phyloP scores from a whole-genome alignment of 176 grass and related monocot species.

The Aegilops tauschii region DNA sequence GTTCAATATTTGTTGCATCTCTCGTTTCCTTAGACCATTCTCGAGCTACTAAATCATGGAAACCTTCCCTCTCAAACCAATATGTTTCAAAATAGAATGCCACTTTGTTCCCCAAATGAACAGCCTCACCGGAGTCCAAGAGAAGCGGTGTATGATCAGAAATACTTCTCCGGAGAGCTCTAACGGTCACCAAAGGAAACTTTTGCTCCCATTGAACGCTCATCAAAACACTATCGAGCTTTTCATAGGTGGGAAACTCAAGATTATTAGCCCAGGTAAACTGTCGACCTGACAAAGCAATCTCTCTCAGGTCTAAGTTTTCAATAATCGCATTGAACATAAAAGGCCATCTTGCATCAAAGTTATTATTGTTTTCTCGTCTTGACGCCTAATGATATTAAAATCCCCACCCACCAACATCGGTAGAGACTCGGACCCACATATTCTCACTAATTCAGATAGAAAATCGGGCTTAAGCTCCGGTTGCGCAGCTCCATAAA shows the following conservation, averaged over 20 bases:
- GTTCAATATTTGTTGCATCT: neutral
- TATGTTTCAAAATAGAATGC: too few species aligned
- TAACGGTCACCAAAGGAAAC: neutral
- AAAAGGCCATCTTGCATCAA: neutral
- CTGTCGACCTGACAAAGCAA: neutral
- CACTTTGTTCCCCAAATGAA: too few species aligned
- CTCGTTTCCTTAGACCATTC: neutral
- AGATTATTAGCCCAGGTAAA: neutral
- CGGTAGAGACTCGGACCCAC: too few species aligned
- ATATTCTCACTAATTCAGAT: too few species aligned
- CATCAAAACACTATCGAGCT: neutral
- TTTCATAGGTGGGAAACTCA: neutral
- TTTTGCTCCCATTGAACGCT: neutral
- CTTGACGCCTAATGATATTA: too few species aligned
- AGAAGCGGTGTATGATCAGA: too few species aligned
- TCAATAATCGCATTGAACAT: neutral
- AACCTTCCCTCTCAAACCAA: neutral
- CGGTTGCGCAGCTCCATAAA: too few species aligned
- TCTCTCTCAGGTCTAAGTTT: neutral
- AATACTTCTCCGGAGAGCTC: neutral
- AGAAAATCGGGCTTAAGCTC: too few species aligned
- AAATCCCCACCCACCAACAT: too few species aligned
- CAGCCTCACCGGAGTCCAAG: too few species aligned
- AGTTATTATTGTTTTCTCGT: too few species aligned
- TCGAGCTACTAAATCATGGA: neutral